Evolutionary conservation across 176 grass and related monocot genomes (phyloP).

Genomic region (Secale cereale): DNA sequence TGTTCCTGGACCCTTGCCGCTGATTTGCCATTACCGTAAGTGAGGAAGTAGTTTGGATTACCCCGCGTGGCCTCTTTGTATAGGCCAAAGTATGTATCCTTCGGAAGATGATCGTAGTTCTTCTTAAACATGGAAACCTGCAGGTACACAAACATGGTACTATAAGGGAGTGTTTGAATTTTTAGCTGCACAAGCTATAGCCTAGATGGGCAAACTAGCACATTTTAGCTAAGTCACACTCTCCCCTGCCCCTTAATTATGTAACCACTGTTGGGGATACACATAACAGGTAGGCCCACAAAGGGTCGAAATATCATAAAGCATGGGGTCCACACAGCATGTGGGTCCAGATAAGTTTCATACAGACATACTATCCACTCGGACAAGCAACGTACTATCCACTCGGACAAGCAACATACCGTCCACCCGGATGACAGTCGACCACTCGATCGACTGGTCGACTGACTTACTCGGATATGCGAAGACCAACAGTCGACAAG

Average conservation of each 20-base stretch:
- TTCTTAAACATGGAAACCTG: constrained; percentile 99
- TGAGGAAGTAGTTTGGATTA: constrained; percentile 98
- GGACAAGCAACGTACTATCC: too few species aligned
- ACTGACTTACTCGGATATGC: too few species aligned
- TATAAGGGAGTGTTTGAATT: not conserved
- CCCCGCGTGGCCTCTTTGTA: constrained; percentile 98
- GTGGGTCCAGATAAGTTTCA: too few species aligned
- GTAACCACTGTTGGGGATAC: too few species aligned
- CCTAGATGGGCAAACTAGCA: not conserved
- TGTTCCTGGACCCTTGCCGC: constrained; percentile 91
- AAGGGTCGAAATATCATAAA: too few species aligned
- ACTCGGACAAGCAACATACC: too few species aligned
- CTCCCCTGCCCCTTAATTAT: not conserved
- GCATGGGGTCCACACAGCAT: too few species aligned
- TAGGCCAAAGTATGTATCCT: constrained; percentile 99
- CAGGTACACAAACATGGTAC: not conserved
- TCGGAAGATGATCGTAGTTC: constrained; percentile 98
- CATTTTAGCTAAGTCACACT: not conserved
- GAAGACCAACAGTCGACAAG: too few species aligned
- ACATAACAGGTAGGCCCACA: too few species aligned
- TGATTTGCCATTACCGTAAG: constrained; percentile 98
- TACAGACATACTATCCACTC: too few species aligned
- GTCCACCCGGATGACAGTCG: too few species aligned
- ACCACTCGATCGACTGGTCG: too few species aligned
- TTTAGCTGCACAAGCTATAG: not conserved